Evolutionary conservation across 139 green algal genomes (phyloP), one percentile per base, ranked within the genome.

Genomic region (Chlorella sorokiniana): DNA sequence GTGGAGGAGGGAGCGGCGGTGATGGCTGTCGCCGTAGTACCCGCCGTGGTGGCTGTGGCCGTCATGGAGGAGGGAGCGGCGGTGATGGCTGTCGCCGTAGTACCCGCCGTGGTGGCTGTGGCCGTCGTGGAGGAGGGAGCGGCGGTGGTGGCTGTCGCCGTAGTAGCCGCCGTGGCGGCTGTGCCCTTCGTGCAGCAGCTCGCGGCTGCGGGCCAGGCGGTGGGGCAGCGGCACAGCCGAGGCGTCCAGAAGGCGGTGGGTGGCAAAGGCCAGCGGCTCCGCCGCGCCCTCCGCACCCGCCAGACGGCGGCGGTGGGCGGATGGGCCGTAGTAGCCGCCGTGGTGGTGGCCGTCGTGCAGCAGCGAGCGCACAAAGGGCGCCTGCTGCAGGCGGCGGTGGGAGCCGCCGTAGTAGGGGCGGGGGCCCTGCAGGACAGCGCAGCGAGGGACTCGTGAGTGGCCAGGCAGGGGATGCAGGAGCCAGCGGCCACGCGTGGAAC

Each of bases 241-340:
- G 40, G 73, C 73, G 9, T 79, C 73, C 73, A 79, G 51, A 23
- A 79, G 54, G 11, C 73, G 73, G 51, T 54, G 73, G 37, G 59
- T 68, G 38, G 73, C 73, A 68, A 79, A 68, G 37, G 54, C 59
- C 27, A 69, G 35, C 0, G 73, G 73, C 52, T 38, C 54, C 1
- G 22, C 37, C 1, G 33, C 38, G 14, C 22, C 65, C 18, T 44
- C 35, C 38, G 37, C 52, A 37, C 65, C 37, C 10, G 65, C 16
- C 48, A 78, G 51, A 48, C 33, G 71, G 71, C 71, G 71, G 48
- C 16, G 48, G 48, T 59, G 48, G 48, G 11, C 48, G 48, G 11
- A 16, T 59, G 11, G 14, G 44, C 27, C 41, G 27, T 54, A 38
- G 68, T 75, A 56, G 68, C 41, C 68, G 41, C 41, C 68, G 42